Conservation (phyloP, 208 protist species). For the Phytomonas sp. region DNA sequence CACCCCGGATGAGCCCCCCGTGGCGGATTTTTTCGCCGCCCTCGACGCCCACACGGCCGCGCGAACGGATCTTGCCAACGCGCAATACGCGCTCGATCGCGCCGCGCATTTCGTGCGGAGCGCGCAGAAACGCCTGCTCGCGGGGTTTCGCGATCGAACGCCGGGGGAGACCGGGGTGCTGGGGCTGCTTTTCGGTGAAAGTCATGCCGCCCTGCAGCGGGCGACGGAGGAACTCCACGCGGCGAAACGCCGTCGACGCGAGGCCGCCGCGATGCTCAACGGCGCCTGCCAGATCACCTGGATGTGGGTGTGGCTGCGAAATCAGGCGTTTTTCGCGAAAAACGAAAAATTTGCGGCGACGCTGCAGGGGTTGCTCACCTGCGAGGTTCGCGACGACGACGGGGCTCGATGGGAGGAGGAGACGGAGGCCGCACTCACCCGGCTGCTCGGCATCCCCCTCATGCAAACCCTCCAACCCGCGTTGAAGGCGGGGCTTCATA, state of each 20-base stretch:
- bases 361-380: slow-evolving; percentile 50
- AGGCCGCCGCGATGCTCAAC: slow-evolving; percentile 58
- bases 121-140: slow-evolving; percentile 89
- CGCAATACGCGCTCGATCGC: slow-evolving; percentile 28
- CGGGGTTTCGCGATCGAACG: slow-evolving; percentile 86
- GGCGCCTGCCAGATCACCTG: slow-evolving; percentile 71
- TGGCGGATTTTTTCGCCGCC: slow-evolving; percentile 57
- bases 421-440: slow-evolving; percentile 57
- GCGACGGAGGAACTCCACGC: slow-evolving; percentile 31
- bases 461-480: slow-evolving; percentile 12
- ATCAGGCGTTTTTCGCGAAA: background rate
- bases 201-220: slow-evolving; percentile 54
- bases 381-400: slow-evolving; percentile 36
- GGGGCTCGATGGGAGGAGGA: slow-evolving; percentile 87
- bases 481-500: slow-evolving; percentile 26
- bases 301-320: slow-evolving; percentile 25
- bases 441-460: slow-evolving; percentile 43
- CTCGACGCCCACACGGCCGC: slow-evolving; percentile 78
- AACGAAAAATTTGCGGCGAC: slow-evolving; percentile 16
- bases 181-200: slow-evolving; percentile 75
- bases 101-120: slow-evolving; percentile 66
- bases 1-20: slow-evolving; percentile 70
- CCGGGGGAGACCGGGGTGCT: slow-evolving; percentile 60
- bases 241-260: slow-evolving; percentile 27
- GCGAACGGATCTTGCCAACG: slow-evolving; percentile 43